A percentile compares a stretch with the other conserved stretches of the same genome.
phyloP scores from a whole-genome alignment of 2,329 filamentous ascomycete species.

The Plectosphaerella sp. region DNA sequence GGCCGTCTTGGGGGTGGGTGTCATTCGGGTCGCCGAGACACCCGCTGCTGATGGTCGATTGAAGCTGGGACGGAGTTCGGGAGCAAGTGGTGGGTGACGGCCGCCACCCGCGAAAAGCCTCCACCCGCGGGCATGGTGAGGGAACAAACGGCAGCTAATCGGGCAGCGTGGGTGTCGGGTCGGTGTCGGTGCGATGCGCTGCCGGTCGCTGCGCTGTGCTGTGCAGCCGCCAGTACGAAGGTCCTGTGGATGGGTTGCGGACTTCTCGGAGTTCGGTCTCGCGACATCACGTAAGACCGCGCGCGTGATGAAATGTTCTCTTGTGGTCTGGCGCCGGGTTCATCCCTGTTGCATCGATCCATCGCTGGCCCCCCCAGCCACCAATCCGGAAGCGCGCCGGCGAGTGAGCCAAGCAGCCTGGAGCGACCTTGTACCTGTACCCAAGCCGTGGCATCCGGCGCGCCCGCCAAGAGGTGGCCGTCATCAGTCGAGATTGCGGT shows the following conservation, averaged over 20 bases:
- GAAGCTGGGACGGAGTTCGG: too few species aligned
- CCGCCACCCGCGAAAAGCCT: too few species aligned
- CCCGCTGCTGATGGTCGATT: too few species aligned
- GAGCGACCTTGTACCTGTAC: neutral
- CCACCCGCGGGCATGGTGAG: too few species aligned
- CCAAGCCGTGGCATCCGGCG: conserved; percentile 2
- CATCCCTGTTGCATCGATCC: neutral
- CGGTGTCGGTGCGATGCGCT: too few species aligned
- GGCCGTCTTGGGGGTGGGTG: too few species aligned
- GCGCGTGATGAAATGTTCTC: neutral
- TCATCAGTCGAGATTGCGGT: neutral
- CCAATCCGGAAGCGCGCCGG: neutral
- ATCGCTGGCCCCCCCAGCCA: neutral
- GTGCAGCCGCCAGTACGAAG: too few species aligned
- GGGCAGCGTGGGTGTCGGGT: too few species aligned
- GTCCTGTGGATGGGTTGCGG: neutral
- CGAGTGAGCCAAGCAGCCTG: conserved; percentile 1
- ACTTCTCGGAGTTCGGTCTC: neutral
- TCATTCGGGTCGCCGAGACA: too few species aligned
- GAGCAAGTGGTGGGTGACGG: too few species aligned
- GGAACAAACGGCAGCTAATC: too few species aligned
- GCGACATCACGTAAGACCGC: neutral
- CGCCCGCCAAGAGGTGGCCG: neutral
- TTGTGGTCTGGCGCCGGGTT: neutral
- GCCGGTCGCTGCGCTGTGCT: too few species aligned